Evolutionary conservation across 2,329 filamentous ascomycete species (phyloP).

Genomic region (Chalaropsis ovoidea): DNA sequence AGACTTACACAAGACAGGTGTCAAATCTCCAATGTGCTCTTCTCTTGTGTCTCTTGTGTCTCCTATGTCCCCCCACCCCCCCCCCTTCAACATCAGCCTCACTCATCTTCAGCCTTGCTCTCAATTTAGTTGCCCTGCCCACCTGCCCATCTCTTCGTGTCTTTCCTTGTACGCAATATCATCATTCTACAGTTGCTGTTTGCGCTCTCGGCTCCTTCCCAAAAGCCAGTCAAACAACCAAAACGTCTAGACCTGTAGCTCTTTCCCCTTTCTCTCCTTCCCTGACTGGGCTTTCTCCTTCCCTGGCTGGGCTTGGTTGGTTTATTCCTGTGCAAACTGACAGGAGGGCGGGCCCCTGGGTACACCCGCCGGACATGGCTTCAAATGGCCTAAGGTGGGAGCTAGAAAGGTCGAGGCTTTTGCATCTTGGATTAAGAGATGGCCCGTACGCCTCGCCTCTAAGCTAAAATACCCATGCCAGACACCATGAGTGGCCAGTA

Average conservation of each 20-base stretch:
- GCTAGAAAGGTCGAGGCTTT: not conserved
- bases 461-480: not conserved
- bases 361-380: slow-evolving; percentile 5
- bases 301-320: not conserved
- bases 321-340: not conserved
- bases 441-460: not conserved
- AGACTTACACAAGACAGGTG: not conserved
- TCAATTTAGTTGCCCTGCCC: not conserved
- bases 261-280: not conserved
- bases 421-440: slow-evolving; percentile 7
- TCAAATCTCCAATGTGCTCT: not conserved
- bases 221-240: too few relatives aligned
- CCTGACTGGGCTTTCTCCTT: not conserved
- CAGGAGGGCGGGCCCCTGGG: slow-evolving; percentile 12
- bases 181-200: too few relatives aligned
- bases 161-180: too few relatives aligned
- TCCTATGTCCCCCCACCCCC: too few relatives aligned
- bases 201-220: too few relatives aligned
- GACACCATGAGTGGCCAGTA: not conserved
- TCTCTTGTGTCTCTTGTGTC: not conserved
- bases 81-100: not conserved
- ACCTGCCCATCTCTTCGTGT: not conserved
- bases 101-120: not conserved
- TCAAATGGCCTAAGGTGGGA: not conserved
- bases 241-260: not conserved